phyloP scores from a whole-genome alignment of 768 basidiomycete species.

The Brasilioporus rufonigricans region DNA sequence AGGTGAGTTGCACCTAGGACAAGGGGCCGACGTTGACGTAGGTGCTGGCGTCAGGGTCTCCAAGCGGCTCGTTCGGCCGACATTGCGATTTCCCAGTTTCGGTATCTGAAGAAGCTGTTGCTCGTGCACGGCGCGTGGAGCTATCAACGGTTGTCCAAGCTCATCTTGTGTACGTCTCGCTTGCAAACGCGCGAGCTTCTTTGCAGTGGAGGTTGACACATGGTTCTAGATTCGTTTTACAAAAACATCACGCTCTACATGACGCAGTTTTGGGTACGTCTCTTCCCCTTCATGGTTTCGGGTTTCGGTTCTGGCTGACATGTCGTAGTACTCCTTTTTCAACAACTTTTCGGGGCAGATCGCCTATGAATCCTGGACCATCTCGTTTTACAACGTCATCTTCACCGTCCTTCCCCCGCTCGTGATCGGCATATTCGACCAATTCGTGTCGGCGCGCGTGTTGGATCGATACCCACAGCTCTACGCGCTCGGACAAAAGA shows the following conservation, averaged over 20 bases:
- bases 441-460: slow-evolving; percentile 96
- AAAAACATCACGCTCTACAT: slow-evolving; percentile 98
- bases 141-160: slow-evolving; percentile 90
- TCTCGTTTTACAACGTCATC: slow-evolving; percentile 94
- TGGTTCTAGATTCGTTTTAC: slow-evolving; percentile 87
- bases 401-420: slow-evolving; percentile 96
- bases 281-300: neutral
- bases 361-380: slow-evolving; percentile 97
- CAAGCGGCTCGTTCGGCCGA: slow-evolving; percentile 99
- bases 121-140: slow-evolving; percentile 99
- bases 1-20: slow-evolving; percentile 46
- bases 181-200: too few species aligned
- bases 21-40: neutral
- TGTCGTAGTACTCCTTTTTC: slow-evolving; percentile 89
- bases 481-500: slow-evolving; percentile 91
- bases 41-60: slow-evolving; percentile 57
- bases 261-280: slow-evolving; percentile 93
- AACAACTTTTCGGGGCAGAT: slow-evolving; percentile 99
- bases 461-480: slow-evolving; percentile 96
- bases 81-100: slow-evolving; percentile 96
- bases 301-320: neutral
- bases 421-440: slow-evolving; percentile 97
- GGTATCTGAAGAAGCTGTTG: slow-evolving; percentile 89
- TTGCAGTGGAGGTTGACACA: neutral
- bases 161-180: slow-evolving; percentile 94